Conservation (phyloP, 1,284 basidiomycete genomes). For the Cutaneotrichosporon spelunceum region DNA sequence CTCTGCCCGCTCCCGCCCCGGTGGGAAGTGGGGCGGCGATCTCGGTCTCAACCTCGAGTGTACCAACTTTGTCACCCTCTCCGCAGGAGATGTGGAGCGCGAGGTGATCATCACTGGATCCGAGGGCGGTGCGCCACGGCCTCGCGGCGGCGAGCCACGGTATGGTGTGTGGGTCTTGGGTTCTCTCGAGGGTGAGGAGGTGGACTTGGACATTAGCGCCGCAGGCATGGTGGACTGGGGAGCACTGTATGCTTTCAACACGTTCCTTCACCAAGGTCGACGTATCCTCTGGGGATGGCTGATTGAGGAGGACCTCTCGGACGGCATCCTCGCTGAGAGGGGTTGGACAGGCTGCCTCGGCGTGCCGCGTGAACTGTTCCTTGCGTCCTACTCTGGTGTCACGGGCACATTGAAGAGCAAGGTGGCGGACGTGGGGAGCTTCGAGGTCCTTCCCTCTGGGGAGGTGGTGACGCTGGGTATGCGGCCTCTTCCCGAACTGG, state of each 20-base stretch:
- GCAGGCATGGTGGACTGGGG: constrained; percentile 25
- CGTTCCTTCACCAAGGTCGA: constrained; percentile 16
- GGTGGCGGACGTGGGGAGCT: constrained; percentile 10
- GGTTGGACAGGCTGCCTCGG: constrained; percentile 28
- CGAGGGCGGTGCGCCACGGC: constrained; percentile 13
- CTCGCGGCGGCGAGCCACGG: background rate
- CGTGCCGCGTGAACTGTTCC: constrained; percentile 27
- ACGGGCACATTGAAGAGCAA: constrained; percentile 5
- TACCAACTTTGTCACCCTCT: constrained; percentile 17
- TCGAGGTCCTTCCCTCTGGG: background rate
- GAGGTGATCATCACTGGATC: constrained; percentile 2
- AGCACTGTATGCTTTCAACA: constrained; percentile 21
- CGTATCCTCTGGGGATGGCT: constrained; percentile 27
- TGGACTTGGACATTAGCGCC: background rate
- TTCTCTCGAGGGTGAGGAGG: background rate
- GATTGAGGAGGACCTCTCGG: constrained; percentile 24
- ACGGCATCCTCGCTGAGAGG: constrained; percentile 10
- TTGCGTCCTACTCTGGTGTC: constrained; percentile 11
- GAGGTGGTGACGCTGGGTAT: constrained; percentile 18
- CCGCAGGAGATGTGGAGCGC: background rate
- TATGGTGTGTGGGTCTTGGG: background rate
- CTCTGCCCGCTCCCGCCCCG: constrained; percentile 4
- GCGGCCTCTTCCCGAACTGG: constrained; percentile 18
- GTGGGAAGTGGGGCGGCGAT: constrained; percentile 19
- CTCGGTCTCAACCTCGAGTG: constrained; percentile 30